Evolutionary conservation across 306 rosid genomes (phyloP), one percentile per base, ranked within the genome.

Genomic region (Sphenostylis stenocarpa): DNA sequence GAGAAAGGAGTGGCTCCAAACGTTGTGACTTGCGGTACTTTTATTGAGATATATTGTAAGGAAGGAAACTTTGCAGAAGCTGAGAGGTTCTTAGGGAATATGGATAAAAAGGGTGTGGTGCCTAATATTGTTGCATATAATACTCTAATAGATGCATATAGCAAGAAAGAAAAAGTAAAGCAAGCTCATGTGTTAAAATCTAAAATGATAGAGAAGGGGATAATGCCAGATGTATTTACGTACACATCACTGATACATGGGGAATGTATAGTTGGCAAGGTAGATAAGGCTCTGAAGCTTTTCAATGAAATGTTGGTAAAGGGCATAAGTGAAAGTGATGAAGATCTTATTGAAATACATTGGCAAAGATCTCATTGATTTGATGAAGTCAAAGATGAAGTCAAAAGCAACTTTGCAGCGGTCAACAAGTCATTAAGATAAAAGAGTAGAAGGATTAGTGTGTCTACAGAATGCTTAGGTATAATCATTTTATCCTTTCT

Each of bases 51-150:
- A 77, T 85, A 80, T 81, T 87, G 98, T 86, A 88, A 94, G 85
- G 97, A 94, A 86, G 94, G 96, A 52, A 82, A 90, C 85, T 73
- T 94, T 62, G 89, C 49, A 24, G 94, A 90, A 79, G 97, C 96
- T 23, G 88, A 79, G 56, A 67, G 86, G 82, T 51, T 87, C 53
- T 72, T 91, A 29, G 57, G 79, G 69, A 89, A 90, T 60, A 90
- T 90, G 94, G 87, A 81, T 66, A 82, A 61, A 76, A 90, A 28
- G 83, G 91, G 91, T 29, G 77, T 75, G 66, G 65, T 58, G 76
- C 94, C 96, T 26, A 91, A 85, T 77, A 51, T 65, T 29, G 83
- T 91, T 76, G 82, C 97, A 0, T 91, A 85, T 80, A 94, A 94
- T 83, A 83, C 90, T 61, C 65, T 94, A 3, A 84, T 94, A 47